Evolutionary conservation across 2,329 filamentous ascomycete species (phyloP), one percentile per base, ranked within the genome.

Genomic region (Penicillium griseofulvum): DNA sequence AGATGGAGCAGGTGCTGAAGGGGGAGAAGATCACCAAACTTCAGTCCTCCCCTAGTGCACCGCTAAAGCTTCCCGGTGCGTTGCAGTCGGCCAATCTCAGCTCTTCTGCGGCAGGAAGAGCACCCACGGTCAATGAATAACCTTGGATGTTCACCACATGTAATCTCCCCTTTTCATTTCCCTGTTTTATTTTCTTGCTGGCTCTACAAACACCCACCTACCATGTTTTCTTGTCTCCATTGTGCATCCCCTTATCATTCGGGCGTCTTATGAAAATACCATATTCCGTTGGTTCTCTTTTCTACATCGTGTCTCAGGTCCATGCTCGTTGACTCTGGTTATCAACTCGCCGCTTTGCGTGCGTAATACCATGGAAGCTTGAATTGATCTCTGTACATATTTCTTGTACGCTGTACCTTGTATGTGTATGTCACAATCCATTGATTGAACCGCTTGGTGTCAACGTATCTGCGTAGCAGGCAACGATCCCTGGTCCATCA

Each of bases 1-100:
- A 99, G 74, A 95, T 97, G 60, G 86, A 92, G 73, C 90, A 89
- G 78, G 90, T 97, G 6, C 87, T 99, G 60, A 85, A 84, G 49
- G 94, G 94, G 34, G 91, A 97, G 76, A 87, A 89, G 69, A 78
- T 99, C 36, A 80, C 86, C 1, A 89, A 90, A 57, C 75, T 90
- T 11, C 48, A 82, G 81, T 84, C 19, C 74, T 80, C 50, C 76
- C 81, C 19, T 10, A 59, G 65, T 36, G 68, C 72, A 9, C 85
- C 84, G 2, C 85, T 92, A 71, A 87, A 89, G 67, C 74, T 93
- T 16, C 90, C 90, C 0, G 82, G 83, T 8, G 68, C 71, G 14
- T 56, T 76, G 41, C 68, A 70, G 59, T 61, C 66, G 52, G 64
- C 63, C 56, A 69, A 56, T 50, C 58, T 71, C 53, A 68, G 59